Conservation (phyloP, 495 filamentous ascomycete genomes). For the Hypoxylon lenormandii region DNA sequence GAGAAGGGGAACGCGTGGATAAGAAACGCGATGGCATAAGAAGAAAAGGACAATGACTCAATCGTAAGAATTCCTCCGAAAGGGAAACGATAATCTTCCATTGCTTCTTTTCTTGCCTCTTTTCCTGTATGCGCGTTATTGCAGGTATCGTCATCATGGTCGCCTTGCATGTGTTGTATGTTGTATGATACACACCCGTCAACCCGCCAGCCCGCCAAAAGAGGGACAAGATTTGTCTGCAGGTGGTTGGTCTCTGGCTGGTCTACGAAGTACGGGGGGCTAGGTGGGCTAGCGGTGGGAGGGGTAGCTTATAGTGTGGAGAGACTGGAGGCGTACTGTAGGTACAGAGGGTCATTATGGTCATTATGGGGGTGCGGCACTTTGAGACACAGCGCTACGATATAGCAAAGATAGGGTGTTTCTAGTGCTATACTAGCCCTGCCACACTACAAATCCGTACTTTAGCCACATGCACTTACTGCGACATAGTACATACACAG, state of each 20-base stretch:
- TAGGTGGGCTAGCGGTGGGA: conserved; percentile 28
- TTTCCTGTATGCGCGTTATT: conserved; percentile 27
- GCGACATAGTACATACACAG: conserved; percentile 23
- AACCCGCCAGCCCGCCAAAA: too few relatives aligned
- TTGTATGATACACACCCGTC: conserved; percentile 37
- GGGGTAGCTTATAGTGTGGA: not conserved
- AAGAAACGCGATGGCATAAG: conserved; percentile 7
- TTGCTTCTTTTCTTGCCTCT: conserved; percentile 21
- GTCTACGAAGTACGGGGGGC: conserved; percentile 26
- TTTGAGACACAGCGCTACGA: conserved; percentile 34
- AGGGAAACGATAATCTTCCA: not conserved
- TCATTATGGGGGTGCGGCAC: conserved; percentile 25
- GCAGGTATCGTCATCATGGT: conserved; percentile 38
- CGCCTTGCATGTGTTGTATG: conserved; percentile 42
- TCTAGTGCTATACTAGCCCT: not conserved
- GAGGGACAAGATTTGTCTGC: conserved; percentile 37
- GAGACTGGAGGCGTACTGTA: not conserved
- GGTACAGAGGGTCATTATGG: conserved; percentile 18
- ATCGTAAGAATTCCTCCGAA: not conserved
- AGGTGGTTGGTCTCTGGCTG: conserved; percentile 29
- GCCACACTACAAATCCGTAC: too few relatives aligned
- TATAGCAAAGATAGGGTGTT: conserved; percentile 28
- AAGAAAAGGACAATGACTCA: not conserved
- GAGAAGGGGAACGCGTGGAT: not conserved
- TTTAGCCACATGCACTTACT: not conserved